phyloP scores from a whole-genome alignment of 1,284 basidiomycete species.

The Chondrostereum purpureum region DNA sequence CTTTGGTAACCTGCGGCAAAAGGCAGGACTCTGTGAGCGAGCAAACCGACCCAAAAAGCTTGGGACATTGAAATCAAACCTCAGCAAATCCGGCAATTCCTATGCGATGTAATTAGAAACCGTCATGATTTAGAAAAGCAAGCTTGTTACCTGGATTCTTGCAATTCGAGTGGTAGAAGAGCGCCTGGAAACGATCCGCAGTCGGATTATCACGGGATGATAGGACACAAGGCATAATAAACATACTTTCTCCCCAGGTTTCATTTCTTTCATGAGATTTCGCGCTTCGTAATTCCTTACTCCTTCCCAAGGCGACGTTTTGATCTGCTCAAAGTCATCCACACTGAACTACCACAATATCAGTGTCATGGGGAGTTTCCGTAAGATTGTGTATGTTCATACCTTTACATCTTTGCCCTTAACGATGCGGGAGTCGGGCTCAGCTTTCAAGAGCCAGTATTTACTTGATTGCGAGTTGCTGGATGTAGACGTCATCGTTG shows the following conservation, averaged over 20 bases:
- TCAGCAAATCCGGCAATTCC: constrained; percentile 83
- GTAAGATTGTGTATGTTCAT: constrained; percentile 14
- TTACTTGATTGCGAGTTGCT: constrained; percentile 17
- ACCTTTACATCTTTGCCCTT: constrained; percentile 91
- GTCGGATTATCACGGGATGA: constrained; percentile 9
- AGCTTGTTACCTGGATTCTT: constrained; percentile 67
- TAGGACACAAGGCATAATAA: not conserved
- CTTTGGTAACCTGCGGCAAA: constrained; percentile 59
- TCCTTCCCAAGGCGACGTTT: constrained; percentile 85
- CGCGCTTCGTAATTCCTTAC: constrained; percentile 89
- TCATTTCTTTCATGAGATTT: constrained; percentile 91
- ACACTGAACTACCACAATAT: constrained; percentile 67
- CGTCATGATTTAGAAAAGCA: not conserved
- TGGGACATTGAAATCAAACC: no score
- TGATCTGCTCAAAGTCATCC: constrained; percentile 77
- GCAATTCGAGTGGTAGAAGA: constrained; percentile 92
- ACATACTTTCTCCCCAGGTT: constrained; percentile 70
- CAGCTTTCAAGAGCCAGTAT: constrained; percentile 87
- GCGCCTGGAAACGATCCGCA: constrained; percentile 31
- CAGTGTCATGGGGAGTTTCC: constrained; percentile 6
- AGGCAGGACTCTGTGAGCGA: constrained; percentile 1
- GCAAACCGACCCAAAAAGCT: no score
- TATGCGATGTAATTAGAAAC: constrained; percentile 19
- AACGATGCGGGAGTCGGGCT: constrained; percentile 81
- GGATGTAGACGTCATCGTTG: constrained; percentile 10